Evolutionary conservation across 2,329 filamentous ascomycete species (phyloP).

Genomic region (Fusarium odoratissimum): DNA sequence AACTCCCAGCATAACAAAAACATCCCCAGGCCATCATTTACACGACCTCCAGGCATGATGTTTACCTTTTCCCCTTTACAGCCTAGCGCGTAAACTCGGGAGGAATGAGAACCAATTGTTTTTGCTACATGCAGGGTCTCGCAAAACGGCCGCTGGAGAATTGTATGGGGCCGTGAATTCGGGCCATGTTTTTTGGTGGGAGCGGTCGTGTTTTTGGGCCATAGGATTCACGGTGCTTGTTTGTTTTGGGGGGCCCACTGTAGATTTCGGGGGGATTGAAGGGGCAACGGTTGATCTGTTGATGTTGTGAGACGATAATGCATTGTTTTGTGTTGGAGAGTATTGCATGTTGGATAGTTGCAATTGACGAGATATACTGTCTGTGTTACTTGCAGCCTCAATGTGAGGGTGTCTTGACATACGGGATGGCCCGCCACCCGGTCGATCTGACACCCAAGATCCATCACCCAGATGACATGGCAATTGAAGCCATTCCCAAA

Average conservation of each 20-base stretch:
- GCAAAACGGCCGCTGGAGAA: constrained; percentile 32
- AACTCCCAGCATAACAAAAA: constrained; percentile 19
- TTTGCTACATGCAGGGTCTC: constrained; percentile 33
- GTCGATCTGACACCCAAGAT: not conserved
- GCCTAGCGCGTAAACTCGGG: constrained; percentile 50
- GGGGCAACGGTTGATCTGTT: constrained; percentile 28
- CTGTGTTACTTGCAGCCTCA: not conserved
- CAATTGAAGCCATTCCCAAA: constrained; percentile 2
- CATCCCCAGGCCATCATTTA: constrained; percentile 16
- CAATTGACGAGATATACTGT: not conserved
- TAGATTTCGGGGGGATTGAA: constrained; percentile 22
- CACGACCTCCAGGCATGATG: constrained; percentile 45
- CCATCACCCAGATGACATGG: not conserved
- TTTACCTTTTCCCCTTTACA: constrained; percentile 59
- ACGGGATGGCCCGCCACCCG: not conserved
- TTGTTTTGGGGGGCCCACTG: constrained; percentile 26
- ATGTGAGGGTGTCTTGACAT: not conserved
- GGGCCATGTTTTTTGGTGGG: constrained; percentile 30
- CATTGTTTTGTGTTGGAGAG: not conserved
- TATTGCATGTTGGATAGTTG: not conserved
- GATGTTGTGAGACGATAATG: not conserved
- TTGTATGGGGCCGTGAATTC: constrained; percentile 40
- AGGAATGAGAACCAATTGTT: constrained; percentile 46
- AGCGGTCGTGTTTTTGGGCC: constrained; percentile 9
- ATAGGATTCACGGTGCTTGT: constrained; percentile 35